These are phyloP conservation scores for Pythium dissotocum DNA, from an alignment of 352 stramenopile species.

Conservation along the genomic window DNA sequence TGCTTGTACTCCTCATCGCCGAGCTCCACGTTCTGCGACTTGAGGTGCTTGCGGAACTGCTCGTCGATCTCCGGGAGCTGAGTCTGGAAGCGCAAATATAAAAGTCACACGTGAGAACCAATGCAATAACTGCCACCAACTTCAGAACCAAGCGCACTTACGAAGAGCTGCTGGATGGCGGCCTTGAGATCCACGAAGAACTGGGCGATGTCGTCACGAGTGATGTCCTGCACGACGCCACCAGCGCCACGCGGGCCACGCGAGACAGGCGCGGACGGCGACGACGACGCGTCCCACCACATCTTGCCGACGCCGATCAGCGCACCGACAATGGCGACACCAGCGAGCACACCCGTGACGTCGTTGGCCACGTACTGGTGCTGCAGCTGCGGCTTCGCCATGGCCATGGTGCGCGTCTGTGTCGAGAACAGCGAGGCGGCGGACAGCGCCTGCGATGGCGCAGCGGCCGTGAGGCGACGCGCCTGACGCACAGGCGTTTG, in stretches of 20 bases:
- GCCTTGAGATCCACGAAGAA: constrained; percentile 78
- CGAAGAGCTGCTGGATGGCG: constrained; percentile 66
- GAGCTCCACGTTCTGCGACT: constrained; percentile 66
- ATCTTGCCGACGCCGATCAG: constrained; percentile 81
- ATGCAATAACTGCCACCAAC: not conserved
- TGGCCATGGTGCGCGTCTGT: constrained; percentile 13
- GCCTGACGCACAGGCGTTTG: not conserved
- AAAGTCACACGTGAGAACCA: not conserved
- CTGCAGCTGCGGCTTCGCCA: not conserved
- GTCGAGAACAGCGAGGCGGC: constrained; percentile 22
- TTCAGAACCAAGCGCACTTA: constrained; percentile 29
- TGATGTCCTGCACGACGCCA: constrained; percentile 50
- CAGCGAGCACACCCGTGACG: constrained; percentile 62
- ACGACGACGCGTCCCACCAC: constrained; percentile 79
- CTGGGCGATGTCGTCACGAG: constrained; percentile 53
- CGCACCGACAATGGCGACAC: constrained; percentile 67
- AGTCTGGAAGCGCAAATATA: constrained; percentile 34
- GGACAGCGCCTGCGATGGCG: constrained; percentile 12
- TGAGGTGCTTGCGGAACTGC: constrained; percentile 61
- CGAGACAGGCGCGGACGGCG: constrained; percentile 14
- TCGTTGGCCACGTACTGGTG: constrained; percentile 46
- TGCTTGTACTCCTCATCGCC: constrained; percentile 77
- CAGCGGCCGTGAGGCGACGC: not conserved
- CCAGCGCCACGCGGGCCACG: not conserved
- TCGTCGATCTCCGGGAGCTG: constrained; percentile 70